Conservation (phyloP, 441 rosid species). For the Geranium incanum region DNA sequence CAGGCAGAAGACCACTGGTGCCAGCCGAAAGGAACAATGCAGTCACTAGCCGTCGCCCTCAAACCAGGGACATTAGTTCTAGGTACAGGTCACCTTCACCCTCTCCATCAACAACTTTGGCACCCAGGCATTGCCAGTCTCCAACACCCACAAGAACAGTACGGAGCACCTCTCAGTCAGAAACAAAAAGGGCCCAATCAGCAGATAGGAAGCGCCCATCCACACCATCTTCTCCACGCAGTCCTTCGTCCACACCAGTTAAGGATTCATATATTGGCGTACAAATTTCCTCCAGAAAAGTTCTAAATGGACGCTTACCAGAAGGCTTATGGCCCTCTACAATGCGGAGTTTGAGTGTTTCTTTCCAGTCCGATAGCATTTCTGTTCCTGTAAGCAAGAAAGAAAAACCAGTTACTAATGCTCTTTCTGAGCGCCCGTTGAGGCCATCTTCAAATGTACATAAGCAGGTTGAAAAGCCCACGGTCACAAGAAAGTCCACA, state of each 20-base stretch:
- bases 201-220: conserved; percentile 88
- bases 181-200: conserved; percentile 62
- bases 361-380: conserved; percentile 83
- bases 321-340: conserved; percentile 99
- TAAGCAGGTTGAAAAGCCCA: conserved; percentile 49
- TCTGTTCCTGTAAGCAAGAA: conserved; percentile 77
- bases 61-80: conserved; percentile 57
- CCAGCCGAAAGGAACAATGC: conserved; percentile 67
- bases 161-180: conserved; percentile 39
- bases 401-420: conserved; percentile 59
- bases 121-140: conserved; percentile 56
- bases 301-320: conserved; percentile 51
- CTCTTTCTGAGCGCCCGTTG: conserved; percentile 59
- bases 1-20: conserved; percentile 45
- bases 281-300: conserved; percentile 51
- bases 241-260: conserved; percentile 59
- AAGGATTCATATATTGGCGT: conserved; percentile 48
- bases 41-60: conserved; percentile 44
- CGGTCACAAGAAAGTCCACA: conserved; percentile 50
- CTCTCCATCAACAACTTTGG: conserved; percentile 37
- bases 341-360: conserved; percentile 92
- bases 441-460: conserved; percentile 79
- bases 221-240: conserved; percentile 55
- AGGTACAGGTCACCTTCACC: conserved; percentile 76
- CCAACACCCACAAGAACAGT: conserved; percentile 54